Evolutionary conservation across 192 early-diverging fungal genomes (phyloP).

Genomic region (Geosiphon pyriformis): DNA sequence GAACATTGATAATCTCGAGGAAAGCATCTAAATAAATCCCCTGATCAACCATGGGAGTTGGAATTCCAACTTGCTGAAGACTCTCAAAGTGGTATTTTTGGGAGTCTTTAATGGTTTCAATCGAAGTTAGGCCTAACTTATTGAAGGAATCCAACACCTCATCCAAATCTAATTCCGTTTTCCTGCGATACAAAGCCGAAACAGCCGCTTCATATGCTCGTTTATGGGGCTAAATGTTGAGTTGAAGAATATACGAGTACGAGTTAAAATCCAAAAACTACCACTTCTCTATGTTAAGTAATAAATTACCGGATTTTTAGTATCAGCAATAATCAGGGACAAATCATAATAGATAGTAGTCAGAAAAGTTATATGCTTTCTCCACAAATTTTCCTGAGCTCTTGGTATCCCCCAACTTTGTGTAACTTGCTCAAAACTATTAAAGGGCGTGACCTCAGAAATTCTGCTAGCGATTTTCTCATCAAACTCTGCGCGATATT

Average conservation of each 20-base stretch:
- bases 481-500: background rate
- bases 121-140: background rate
- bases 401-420: slow-evolving; percentile 8
- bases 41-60: background rate
- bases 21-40: slow-evolving; percentile 13
- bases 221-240: slow-evolving; percentile 12
- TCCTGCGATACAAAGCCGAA: background rate
- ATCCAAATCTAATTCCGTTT: background rate
- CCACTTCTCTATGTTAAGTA: background rate
- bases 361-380: background rate
- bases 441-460: background rate
- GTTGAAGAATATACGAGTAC: too few relatives aligned
- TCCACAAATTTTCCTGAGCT: background rate
- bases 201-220: slow-evolving; percentile 20
- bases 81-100: too few relatives aligned
- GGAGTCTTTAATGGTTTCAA: background rate
- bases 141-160: background rate
- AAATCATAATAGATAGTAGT: background rate
- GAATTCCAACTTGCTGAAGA: background rate
- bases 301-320: background rate
- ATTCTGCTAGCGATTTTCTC: background rate
- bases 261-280: too few relatives aligned
- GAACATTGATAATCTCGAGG: slow-evolving; percentile 13
- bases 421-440: background rate
- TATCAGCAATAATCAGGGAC: background rate